Base-by-base conservation (phyloP, 2,329 filamentous ascomycete species). In the Leptoxyphium fumago region DNA sequence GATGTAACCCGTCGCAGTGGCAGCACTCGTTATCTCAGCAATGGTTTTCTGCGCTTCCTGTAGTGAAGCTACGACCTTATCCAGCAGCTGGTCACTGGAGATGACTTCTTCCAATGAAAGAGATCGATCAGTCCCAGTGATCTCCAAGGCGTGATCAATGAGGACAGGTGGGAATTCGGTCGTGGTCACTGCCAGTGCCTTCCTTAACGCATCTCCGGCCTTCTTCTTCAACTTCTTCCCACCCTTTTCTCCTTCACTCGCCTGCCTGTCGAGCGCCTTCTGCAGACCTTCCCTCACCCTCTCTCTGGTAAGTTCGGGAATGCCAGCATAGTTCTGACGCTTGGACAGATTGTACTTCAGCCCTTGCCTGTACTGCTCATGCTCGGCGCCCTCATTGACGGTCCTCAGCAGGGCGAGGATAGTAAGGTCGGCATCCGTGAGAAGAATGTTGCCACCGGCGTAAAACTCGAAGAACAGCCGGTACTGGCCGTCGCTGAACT, bases 391-490 rank as follows among this genome's bases (percentile, higher is more conserved):
- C 54, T 87, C 84, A 4, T 77, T 69, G 1, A 96, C 89, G 50
- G 82, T 80, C 44, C 91, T 78, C 52, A 91, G 69, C 15, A 98
- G 66, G 0, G 83, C 78, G 30, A 96, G 62, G 44, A 96, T 88
- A 49, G 82, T 91, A 43, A 88, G 69, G 18, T 93, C 80, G 42
- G 73, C 74, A 59, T 96, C 87, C 2, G 91, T 94, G 43, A 98
- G 71, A 48, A 98, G 85, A 48, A 98, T 81, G 60, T 98, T 98
- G 39, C 91, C 91, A 43, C 84, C 84, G 1, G 91, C 89, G 60
- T 94, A 98, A 67, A 98, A 98, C 65, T 98, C 91, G 26, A 98
- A 69, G 60, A 86, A 95, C 17, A 98, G 64, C 38, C 82, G 74
- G 60, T 93, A 95, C 53, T 80, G 74, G 10, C 91, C 91, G 68